These are phyloP conservation scores for Puccinia polysora DNA, from an alignment of 1,284 basidiomycete species.

Conservation along the genomic window DNA sequence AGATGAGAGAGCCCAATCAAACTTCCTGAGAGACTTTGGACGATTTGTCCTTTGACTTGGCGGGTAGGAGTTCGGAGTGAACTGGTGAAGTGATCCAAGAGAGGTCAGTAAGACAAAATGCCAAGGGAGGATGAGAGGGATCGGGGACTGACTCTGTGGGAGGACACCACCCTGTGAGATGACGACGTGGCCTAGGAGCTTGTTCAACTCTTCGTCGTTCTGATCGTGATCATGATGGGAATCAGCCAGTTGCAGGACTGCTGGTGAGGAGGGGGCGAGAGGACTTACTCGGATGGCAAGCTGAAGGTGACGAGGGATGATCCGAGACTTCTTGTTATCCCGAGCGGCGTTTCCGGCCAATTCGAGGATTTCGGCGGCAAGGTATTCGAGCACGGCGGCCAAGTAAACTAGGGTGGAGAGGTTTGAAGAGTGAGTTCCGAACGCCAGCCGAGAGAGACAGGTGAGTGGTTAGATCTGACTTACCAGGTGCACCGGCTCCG, in stretches of 20 bases:
- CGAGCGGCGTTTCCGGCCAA: conserved; percentile 72
- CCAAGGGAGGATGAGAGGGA: background rate
- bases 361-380: conserved; percentile 81
- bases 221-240: background rate
- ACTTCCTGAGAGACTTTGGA: conserved; percentile 43
- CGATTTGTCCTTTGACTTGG: conserved; percentile 40
- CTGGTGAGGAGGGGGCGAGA: background rate
- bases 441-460: background rate
- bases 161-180: conserved; percentile 89
- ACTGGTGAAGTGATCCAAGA: conserved; percentile 1
- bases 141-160: conserved; percentile 55
- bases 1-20: background rate
- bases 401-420: conserved; percentile 65
- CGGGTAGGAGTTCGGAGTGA: conserved; percentile 39
- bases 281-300: conserved; percentile 64
- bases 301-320: conserved; percentile 81
- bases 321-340: conserved; percentile 78
- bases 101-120: background rate
- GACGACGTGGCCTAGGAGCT: conserved; percentile 73
- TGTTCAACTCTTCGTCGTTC: conserved; percentile 59
- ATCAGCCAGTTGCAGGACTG: background rate
- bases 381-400: conserved; percentile 75
- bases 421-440: conserved; percentile 3
- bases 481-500: conserved; percentile 69
- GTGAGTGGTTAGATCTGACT: conserved; percentile 47